Conservation (phyloP, 257 asterid species). For the Oldenlandia corymbosa region DNA sequence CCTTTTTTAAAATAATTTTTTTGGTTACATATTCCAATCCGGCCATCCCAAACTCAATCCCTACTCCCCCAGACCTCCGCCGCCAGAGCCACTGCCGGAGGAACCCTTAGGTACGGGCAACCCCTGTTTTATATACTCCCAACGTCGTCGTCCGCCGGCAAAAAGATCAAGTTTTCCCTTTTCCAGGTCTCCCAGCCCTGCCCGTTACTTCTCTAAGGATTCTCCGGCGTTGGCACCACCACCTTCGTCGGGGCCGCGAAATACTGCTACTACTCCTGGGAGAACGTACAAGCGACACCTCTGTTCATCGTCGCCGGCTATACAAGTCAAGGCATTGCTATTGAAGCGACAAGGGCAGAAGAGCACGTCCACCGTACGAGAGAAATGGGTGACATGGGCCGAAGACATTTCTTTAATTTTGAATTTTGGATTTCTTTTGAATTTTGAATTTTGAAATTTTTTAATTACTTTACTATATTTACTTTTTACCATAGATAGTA, state of each 20-base stretch:
- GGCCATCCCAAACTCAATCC: constrained; percentile 54
- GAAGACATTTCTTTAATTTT: no score
- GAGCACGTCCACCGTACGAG: constrained; percentile 21
- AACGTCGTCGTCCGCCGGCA: neutral
- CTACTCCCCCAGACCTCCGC: constrained; percentile 24
- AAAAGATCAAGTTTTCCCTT: constrained; percentile 26
- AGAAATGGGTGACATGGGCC: no score
- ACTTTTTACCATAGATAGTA: no score
- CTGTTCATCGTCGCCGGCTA: constrained; percentile 63
- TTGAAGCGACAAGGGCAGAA: constrained; percentile 34
- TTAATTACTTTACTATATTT: no score
- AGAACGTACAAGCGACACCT: constrained; percentile 31
- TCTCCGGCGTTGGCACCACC: constrained; percentile 28
- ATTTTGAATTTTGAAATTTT: no score
- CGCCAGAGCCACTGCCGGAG: constrained; percentile 14
- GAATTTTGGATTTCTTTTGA: no score
- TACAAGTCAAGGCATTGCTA: constrained; percentile 41
- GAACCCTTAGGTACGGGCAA: constrained; percentile 5
- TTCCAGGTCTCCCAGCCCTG: constrained; percentile 30
- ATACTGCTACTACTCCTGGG: constrained; percentile 31
- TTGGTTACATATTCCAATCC: no score
- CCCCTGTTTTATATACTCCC: neutral
- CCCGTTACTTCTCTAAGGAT: constrained; percentile 28
- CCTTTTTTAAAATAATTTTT: no score
- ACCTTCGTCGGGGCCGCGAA: constrained; percentile 26